Evolutionary conservation across 306 rosid species (phyloP), one percentile per base, ranked within the genome.

Genomic region (Cicer arietinum): DNA sequence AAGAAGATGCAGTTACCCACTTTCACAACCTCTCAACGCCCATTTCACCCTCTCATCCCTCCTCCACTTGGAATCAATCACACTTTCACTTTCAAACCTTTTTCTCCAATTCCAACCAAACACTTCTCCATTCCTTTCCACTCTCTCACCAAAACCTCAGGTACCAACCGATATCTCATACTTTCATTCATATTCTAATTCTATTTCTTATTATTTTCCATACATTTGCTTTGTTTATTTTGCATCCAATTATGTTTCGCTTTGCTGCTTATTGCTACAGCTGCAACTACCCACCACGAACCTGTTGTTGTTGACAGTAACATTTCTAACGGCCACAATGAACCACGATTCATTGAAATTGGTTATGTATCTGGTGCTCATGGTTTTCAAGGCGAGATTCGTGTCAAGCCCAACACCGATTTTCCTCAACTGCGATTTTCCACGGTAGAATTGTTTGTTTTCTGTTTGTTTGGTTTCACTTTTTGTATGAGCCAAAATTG

Each of bases 361-460:
- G 99, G 97, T 42, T 88, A 94, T 37, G 52, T 94, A 69, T 60
- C 89, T 7, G 87, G 88, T 62, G 90, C 86, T 79, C 98, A 94
- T 16, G 97, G 98, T 64, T 81, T 88, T 78, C 81, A 86, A 45
- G 99, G 99, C 66, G 89, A 92, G 81, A 45, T 88, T 74, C 92
- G 97, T 57, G 93, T 92, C 50, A 92, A 86, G 10, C 83, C 95
- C 6, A 77, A 46, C 83, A 92, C 96, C 0, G 99, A 81, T 82
- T 90, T 92, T 79, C 97, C 99, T 80, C 91, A 90, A 81, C 72
- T 94, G 67, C 89, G 96, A 6, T 89, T 94, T 77, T 81, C 90
- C 37, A 69, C 84, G 80, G 98, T 94, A 87, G 1, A 50, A 64
- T 44, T 67, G 66, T 30, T 46, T 43, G 10, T 67, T 43, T 50